Evolutionary conservation across 2,329 filamentous ascomycete species (phyloP).

Genomic region (Leptographium radiaticola): DNA sequence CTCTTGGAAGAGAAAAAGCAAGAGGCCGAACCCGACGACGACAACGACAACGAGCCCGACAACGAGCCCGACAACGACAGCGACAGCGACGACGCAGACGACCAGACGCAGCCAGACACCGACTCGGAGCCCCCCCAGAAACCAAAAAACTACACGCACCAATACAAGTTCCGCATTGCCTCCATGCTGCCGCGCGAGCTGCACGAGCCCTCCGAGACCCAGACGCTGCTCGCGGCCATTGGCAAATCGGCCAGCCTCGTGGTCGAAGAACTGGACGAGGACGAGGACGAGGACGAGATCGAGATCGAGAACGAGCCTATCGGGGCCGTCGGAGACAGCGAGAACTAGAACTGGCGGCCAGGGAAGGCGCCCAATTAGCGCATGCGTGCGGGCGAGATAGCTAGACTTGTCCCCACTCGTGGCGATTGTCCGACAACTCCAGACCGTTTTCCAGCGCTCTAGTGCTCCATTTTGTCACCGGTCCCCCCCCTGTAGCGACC

Average conservation of each 20-base stretch:
- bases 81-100: constrained; percentile 5
- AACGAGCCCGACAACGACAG: constrained; percentile 6
- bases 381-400: too few species aligned
- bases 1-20: constrained; percentile 33
- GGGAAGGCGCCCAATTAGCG: too few species aligned
- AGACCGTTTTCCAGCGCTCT: too few species aligned
- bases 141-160: constrained; percentile 61
- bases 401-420: too few species aligned
- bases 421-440: too few species aligned
- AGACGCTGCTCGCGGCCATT: constrained; percentile 58
- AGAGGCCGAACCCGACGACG: constrained; percentile 10
- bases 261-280: constrained; percentile 48
- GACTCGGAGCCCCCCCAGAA: constrained; percentile 25
- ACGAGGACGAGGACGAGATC: constrained; percentile 2
- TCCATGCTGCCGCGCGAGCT: constrained; percentile 75
- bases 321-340: too few species aligned
- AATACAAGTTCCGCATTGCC: constrained; percentile 75
- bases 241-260: constrained; percentile 79
- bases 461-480: too few species aligned
- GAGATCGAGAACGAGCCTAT: neutral
- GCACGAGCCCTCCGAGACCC: constrained; percentile 54
- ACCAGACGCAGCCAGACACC: too few species aligned
- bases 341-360: too few species aligned
- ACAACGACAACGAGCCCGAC: constrained; percentile 14
- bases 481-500: too few species aligned